These are phyloP conservation scores for Penicillium malachiteum DNA, from an alignment of 495 filamentous ascomycete genomes.

Conservation along the genomic window DNA sequence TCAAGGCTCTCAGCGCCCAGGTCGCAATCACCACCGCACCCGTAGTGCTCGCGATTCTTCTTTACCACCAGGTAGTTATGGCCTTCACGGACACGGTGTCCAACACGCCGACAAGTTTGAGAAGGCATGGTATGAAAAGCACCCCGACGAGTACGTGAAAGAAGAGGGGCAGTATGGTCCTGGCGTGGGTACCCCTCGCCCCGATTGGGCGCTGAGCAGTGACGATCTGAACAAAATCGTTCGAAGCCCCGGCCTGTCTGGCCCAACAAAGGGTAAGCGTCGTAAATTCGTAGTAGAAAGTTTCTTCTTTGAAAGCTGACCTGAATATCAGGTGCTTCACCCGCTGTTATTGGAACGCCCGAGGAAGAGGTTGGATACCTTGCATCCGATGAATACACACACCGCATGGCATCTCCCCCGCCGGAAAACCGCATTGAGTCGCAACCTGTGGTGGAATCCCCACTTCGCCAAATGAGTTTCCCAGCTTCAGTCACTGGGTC, in stretches of 20 bases:
- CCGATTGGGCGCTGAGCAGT: slow-evolving; percentile 85
- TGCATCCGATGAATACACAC: slow-evolving; percentile 74
- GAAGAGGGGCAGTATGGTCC: slow-evolving; percentile 73
- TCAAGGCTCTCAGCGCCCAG: slow-evolving; percentile 52
- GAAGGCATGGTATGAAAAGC: slow-evolving; percentile 85
- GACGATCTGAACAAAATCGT: slow-evolving; percentile 92
- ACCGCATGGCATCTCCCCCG: slow-evolving; percentile 64
- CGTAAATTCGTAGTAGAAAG: not conserved
- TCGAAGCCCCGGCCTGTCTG: slow-evolving; percentile 62
- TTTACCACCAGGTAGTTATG: slow-evolving; percentile 75
- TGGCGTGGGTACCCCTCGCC: slow-evolving; percentile 61
- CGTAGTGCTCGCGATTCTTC: slow-evolving; percentile 60
- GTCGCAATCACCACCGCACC: slow-evolving; percentile 67
- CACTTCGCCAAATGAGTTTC: slow-evolving; percentile 54
- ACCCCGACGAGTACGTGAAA: slow-evolving; percentile 71
- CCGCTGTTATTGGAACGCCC: slow-evolving; percentile 58
- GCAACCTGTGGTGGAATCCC: slow-evolving; percentile 55
- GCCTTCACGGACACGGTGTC: slow-evolving; percentile 80
- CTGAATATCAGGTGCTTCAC: slow-evolving; percentile 45
- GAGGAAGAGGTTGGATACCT: slow-evolving; percentile 79
- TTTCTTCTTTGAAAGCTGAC: slow-evolving; percentile 5
- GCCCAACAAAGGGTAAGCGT: slow-evolving; percentile 61
- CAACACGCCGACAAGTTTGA: slow-evolving; percentile 70
- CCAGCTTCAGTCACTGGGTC: slow-evolving; percentile 33
- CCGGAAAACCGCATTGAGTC: slow-evolving; percentile 46